Base-by-base conservation (phyloP, 352 stramenopile genomes). In the Lagenidium giganteum region DNA sequence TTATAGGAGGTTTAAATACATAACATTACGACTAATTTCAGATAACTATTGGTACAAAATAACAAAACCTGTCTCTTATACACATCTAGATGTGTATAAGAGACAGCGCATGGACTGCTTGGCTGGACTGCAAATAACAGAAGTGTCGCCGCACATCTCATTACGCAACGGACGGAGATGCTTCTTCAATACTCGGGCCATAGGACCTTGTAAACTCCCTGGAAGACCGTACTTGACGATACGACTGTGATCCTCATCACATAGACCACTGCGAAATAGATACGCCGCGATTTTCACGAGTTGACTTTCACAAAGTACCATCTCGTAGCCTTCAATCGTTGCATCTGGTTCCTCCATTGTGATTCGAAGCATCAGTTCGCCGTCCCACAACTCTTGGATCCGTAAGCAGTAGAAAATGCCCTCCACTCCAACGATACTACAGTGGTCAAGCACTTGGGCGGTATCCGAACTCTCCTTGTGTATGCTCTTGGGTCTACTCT, bases 381-480 rank as follows among this genome's bases (percentile, higher is more conserved):
- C 70, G 33, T 86, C 70, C 70, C 70, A 86, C 1, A 82, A 22
- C 39, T 86, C 73, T 48, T 78, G 65, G 32, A 83, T 63, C 4
- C 63, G 65, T 31, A 83, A 43, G 21, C 70, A 83, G 37, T 80
- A 86, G 47, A 82, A 86, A 0, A 64, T 47, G 0, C 64, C 56
- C 18, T 37, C 57, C 12, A 78, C 51, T n/a, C 64, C 61, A 1
- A 82, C 58, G 24, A 83, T 75, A 33, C 59, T 70, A 14, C 67
- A 64, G 33, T 86, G 53, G 9, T 77, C 73, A 1, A 86, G 62
- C 14, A 66, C 69, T n/a, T 34, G 45, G 14, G 31, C 17, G 22
- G 23, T 14, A 20, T 44, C n/a, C n/a, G n/a, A n/a, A n/a, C n/a
- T n/a, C n/a, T n/a, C n/a, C n/a, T n/a, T n/a, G n/a, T n/a, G n/a